phyloP scores from a whole-genome alignment of 2,329 filamentous ascomycete genomes.

The Colletotrichum higginsianum region DNA sequence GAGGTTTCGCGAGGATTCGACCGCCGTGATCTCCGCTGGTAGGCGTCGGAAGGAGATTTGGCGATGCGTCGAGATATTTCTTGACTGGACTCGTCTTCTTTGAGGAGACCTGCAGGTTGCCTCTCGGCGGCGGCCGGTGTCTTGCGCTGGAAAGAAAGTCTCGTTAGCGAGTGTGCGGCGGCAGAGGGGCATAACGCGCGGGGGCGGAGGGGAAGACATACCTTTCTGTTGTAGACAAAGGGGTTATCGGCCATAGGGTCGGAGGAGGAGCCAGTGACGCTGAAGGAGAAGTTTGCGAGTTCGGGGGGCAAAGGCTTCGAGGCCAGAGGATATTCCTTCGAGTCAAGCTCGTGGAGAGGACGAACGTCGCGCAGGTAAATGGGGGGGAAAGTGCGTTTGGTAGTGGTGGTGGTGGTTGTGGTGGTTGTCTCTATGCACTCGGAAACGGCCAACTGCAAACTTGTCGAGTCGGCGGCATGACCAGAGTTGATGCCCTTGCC shows the following conservation, averaged over 20 bases:
- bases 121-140: conserved; percentile 29
- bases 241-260: conserved; percentile 26
- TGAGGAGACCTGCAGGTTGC: conserved; percentile 34
- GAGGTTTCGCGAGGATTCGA: conserved; percentile 52
- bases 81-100: conserved; percentile 50
- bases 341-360: conserved; percentile 80
- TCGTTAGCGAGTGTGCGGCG: background rate
- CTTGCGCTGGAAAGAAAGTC: conserved; percentile 21
- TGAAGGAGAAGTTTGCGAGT: conserved; percentile 83
- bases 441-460: conserved; percentile 70
- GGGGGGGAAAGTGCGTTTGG: conserved; percentile 87
- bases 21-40: conserved; percentile 52
- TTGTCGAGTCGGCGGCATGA: conserved; percentile 51
- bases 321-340: conserved; percentile 92
- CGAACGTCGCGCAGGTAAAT: conserved; percentile 82
- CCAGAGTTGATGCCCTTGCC: conserved; percentile 54
- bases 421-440: conserved; percentile 79
- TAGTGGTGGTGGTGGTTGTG: conserved; percentile 93
- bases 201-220: background rate
- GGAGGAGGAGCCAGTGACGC: conserved; percentile 67
- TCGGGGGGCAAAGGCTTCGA: conserved; percentile 85
- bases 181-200: background rate
- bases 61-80: conserved; percentile 47
- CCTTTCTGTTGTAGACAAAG: conserved; percentile 36
- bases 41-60: conserved; percentile 47